Base-by-base conservation (phyloP, 805 yeast species). In the Pichia ethanolica region DNA sequence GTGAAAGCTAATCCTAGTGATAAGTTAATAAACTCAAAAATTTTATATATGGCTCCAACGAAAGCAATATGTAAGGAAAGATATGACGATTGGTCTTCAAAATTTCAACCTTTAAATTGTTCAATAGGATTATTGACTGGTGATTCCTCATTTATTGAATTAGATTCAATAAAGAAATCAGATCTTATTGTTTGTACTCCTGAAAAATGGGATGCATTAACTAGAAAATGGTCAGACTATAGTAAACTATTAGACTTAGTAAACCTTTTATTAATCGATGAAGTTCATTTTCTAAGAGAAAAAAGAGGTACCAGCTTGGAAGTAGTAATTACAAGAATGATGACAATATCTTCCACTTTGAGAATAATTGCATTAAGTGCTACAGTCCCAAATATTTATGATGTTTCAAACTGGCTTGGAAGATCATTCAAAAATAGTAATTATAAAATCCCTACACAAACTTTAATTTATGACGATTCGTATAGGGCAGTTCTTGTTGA, bases 251-350 rank as follows among this genome's bases (percentile, higher is more conserved):
- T 87, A 2, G 79, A 85, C 9, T 88, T 87, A 59, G 93, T 91
- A 7, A 87, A 82, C 63, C 68, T 93, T 12, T 69, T 91, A 50
- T 86, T 91, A 50, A 89, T 93, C 52, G 99, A 91, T 72, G 99
- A 91, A 68, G 97, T 93, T 0, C 99, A 91, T 73, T 71, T 93
- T 61, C 73, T 91, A 45, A 97, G 91, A 57, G 99, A 91, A 75
- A 98, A 90, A 47, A 79, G 99, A 71, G 99, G 99, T 56, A 87
- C 97, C 4, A 97, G 90, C 8, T 86, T 93, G 52, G 99, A 91
- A 65, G 89, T 97, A 0, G 71, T 89, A 45, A 96, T 90, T 1
- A 96, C 97, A 0, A 79, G 98, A 67, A 91, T 93, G 13, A 98
- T 91, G 63, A 79, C 93, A 50, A 78, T 95, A 0, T 97, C 93